A percentile compares a stretch with the other conserved stretches of the same genome.
Evolutionary conservation across 148 eudicot genomes (phyloP).

Genomic region (Simmondsia chinensis): DNA sequence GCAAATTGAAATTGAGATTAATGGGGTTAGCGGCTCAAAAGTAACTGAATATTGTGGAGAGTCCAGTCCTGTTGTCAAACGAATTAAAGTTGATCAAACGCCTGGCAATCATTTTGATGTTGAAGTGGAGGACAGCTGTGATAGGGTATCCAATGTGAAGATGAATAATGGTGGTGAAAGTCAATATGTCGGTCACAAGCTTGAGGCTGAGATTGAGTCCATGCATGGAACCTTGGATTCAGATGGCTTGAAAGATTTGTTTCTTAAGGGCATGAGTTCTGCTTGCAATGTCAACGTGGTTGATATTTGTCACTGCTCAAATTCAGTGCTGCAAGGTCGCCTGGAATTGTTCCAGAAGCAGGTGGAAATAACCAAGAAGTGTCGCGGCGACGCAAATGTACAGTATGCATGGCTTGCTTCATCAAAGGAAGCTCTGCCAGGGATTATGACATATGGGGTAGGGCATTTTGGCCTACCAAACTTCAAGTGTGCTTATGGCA

Average conservation of each 20-base stretch:
- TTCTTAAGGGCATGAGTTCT: conserved; percentile 36
- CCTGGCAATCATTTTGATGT: conserved; percentile 11
- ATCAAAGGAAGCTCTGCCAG: conserved; percentile 30
- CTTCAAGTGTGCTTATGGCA: conserved; percentile 42
- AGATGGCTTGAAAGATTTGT: conserved; percentile 36
- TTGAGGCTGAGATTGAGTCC: conserved; percentile 9
- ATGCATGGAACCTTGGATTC: conserved; percentile 13
- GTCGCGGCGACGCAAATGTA: conserved; percentile 68
- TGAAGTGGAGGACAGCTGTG: conserved; percentile 41
- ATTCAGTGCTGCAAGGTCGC: conserved; percentile 39
- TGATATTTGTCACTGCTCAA: conserved; percentile 24
- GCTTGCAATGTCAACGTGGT: conserved; percentile 26
- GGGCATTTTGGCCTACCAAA: conserved; percentile 39
- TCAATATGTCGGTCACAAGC: conserved; percentile 17
- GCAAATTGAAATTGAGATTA: conserved; percentile 72
- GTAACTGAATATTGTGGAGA: conserved; percentile 53
- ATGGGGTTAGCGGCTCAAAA: conserved; percentile 27
- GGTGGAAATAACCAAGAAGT: conserved; percentile 50
- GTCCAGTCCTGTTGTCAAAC: conserved; percentile 48
- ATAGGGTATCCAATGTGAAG: conserved; percentile 30
- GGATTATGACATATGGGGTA: conserved; percentile 51
- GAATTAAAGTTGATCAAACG: conserved; percentile 27
- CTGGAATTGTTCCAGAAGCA: conserved; percentile 73
- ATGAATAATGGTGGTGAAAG: conserved; percentile 23
- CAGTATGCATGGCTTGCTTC: conserved; percentile 84